These are phyloP conservation scores for Hypoxylon crocopeplum DNA, from an alignment of 495 filamentous ascomycete species.

Conservation along the genomic window DNA sequence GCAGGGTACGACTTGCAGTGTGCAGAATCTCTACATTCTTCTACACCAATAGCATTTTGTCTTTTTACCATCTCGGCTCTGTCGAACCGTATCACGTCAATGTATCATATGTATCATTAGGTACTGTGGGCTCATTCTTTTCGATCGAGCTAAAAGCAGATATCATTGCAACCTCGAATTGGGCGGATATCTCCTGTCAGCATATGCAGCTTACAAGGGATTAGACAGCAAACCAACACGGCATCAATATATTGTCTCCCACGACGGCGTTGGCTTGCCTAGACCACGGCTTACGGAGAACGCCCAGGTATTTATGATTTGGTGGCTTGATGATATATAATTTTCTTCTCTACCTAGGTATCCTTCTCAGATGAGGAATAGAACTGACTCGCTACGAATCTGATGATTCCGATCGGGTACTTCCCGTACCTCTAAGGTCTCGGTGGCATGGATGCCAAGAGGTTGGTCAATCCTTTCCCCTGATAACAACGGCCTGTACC, in stretches of 20 bases:
- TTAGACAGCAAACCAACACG: not conserved
- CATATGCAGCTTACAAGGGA: constrained; percentile 2
- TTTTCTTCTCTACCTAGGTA: not conserved
- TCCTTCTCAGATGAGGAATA: not conserved
- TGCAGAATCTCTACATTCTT: constrained; percentile 17
- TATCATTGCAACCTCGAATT: not conserved
- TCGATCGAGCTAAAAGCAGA: not conserved
- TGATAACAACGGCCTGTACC: constrained; percentile 2
- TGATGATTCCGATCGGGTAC: too few relatives aligned
- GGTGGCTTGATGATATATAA: not conserved
- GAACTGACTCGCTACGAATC: too few relatives aligned
- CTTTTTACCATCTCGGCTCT: not conserved
- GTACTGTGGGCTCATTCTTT: too few relatives aligned
- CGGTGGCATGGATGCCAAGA: constrained; percentile 10
- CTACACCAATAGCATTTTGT: constrained; percentile 9
- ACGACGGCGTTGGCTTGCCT: constrained; percentile 7
- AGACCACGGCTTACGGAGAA: not conserved
- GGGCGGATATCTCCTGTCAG: constrained; percentile 1
- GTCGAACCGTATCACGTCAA: constrained; percentile 3
- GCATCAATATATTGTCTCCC: constrained; percentile 25
- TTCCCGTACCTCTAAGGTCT: too few relatives aligned
- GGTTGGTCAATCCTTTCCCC: constrained; percentile 1
- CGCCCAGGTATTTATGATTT: not conserved
- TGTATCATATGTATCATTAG: too few relatives aligned
- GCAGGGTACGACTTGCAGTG: constrained; percentile 3